Percentiles rank a stretch among this genome's conserved stretches.
Conservation (phyloP, 2,329 filamentous ascomycete genomes). For the Blumeria graminis region DNA sequence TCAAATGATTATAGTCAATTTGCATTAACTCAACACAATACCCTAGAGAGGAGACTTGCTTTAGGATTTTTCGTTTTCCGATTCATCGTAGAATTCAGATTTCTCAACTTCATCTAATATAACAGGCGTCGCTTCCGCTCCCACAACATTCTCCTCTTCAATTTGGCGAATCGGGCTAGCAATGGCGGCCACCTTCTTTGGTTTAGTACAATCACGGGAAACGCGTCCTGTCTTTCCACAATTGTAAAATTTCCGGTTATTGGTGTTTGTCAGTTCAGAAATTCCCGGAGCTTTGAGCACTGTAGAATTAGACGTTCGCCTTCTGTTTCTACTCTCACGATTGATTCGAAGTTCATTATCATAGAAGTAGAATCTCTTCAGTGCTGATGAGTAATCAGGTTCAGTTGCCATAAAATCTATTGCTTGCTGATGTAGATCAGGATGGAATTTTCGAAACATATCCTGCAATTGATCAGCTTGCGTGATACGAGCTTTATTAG, state of each 20-base stretch:
- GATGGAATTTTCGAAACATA: neutral
- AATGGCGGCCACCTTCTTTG: neutral
- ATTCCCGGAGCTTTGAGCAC: neutral
- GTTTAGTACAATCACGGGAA: neutral
- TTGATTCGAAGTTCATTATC: neutral
- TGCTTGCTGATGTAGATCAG: neutral
- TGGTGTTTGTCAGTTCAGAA: neutral
- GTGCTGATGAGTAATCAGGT: neutral
- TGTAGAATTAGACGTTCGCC: neutral
- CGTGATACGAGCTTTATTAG: neutral
- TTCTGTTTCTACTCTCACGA: neutral
- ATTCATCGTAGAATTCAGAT: neutral
- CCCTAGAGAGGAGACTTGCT: slow-evolving; percentile 1
- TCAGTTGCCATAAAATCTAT: neutral
- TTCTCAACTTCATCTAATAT: neutral
- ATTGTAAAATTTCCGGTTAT: neutral
- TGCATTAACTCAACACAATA: neutral
- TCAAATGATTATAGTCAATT: neutral
- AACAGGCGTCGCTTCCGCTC: neutral
- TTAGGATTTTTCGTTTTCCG: neutral
- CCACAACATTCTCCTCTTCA: neutral
- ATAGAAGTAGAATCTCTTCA: neutral
- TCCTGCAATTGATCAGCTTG: neutral
- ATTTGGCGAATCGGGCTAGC: neutral
- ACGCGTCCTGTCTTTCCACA: neutral